phyloP scores from a whole-genome alignment of 164 flowering plant genomes.

The Vitis rotundifolia region DNA sequence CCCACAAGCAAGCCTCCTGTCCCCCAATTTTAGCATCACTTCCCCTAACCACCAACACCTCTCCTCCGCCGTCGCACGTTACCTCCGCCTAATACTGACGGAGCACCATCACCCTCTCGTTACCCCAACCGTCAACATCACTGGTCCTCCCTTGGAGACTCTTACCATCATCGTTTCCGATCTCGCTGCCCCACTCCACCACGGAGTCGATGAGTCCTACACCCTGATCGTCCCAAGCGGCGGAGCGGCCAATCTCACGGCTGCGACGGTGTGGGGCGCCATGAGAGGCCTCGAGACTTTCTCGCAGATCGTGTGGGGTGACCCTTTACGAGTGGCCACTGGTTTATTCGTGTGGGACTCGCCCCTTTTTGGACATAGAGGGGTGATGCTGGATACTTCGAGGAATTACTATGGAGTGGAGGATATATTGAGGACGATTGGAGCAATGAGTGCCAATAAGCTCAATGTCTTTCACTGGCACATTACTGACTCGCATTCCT shows the following conservation, averaged over 20 bases:
- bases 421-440: conserved; percentile 68
- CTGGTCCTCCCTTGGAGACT: conserved; percentile 26
- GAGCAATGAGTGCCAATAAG: conserved; percentile 75
- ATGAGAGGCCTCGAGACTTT: conserved; percentile 91
- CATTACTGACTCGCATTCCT: conserved; percentile 88
- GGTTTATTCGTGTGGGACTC: conserved; percentile 54
- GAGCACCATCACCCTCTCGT: conserved; percentile 51
- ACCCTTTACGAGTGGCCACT: conserved; percentile 34
- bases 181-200: conserved; percentile 44
- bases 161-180: conserved; percentile 38
- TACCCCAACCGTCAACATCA: conserved; percentile 29
- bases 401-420: conserved; percentile 66
- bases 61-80: conserved; percentile 43
- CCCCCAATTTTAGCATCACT: conserved; percentile 47
- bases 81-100: conserved; percentile 37
- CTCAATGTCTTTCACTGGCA: conserved; percentile 97
- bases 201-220: conserved; percentile 69
- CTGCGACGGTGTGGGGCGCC: conserved; percentile 79
- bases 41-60: conserved; percentile 50
- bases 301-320: conserved; percentile 78
- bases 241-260: conserved; percentile 43
- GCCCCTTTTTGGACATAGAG: conserved; percentile 76
- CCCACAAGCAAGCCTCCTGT: conserved; percentile 41
- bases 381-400: conserved; percentile 74
- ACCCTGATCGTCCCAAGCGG: conserved; percentile 43